A percentile compares a stretch with the other conserved stretches of the same genome.
Evolutionary conservation across 148 eudicot genomes (phyloP).

Genomic region (Camellia japonica): DNA sequence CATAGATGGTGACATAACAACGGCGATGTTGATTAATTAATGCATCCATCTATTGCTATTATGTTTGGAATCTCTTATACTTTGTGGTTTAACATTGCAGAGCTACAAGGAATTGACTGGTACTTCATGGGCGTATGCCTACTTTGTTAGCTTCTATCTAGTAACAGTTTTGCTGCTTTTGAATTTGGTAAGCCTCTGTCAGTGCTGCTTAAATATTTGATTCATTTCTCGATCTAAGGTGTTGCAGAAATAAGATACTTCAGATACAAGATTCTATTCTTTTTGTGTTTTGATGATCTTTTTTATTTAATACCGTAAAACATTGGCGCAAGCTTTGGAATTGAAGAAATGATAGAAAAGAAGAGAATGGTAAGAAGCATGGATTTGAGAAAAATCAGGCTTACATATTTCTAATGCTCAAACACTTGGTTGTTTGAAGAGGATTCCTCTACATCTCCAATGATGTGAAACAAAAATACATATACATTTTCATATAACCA

Average conservation of each 20-base stretch:
- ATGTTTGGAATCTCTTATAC: conserved; percentile 5
- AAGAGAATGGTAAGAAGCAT: not conserved
- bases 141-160: conserved; percentile 90
- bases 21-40: not conserved
- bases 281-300: not conserved
- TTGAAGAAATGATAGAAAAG: not conserved
- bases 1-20: not conserved
- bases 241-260: not conserved
- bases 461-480: too few species aligned
- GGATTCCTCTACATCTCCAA: too few species aligned
- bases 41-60: not conserved
- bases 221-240: not conserved
- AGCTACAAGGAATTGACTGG: conserved; percentile 66
- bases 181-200: conserved; percentile 68
- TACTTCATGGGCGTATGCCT: conserved; percentile 63
- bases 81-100: conserved; percentile 43
- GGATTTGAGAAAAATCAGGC: too few species aligned
- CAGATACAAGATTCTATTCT: not conserved
- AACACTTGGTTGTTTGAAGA: too few species aligned
- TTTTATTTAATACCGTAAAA: too few species aligned
- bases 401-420: too few species aligned
- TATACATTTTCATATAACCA: too few species aligned
- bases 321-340: not conserved
- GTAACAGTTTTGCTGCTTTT: conserved; percentile 72
- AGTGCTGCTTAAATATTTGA: not conserved